phyloP scores from a whole-genome alignment of 2,329 filamentous ascomycete genomes.

The Aureobasidium melanogenum region DNA sequence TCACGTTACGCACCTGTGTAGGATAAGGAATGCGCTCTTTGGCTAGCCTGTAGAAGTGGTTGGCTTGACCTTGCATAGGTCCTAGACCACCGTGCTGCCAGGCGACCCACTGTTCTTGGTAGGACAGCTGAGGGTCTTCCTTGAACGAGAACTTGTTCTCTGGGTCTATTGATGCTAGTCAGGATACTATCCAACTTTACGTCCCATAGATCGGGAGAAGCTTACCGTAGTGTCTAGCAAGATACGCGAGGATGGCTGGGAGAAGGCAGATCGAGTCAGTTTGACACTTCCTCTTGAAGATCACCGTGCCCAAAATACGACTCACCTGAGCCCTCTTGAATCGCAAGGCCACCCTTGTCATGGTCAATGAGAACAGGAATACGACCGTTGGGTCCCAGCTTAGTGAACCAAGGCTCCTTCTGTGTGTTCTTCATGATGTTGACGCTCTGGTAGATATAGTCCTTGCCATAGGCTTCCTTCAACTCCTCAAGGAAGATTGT shows the following conservation, averaged over 20 bases:
- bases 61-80: constrained; percentile 32
- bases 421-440: constrained; percentile 55
- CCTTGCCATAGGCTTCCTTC: constrained; percentile 53
- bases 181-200: neutral
- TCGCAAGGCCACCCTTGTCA: constrained; percentile 49
- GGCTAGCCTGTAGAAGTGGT: constrained; percentile 32
- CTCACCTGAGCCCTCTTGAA: constrained; percentile 34
- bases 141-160: constrained; percentile 39
- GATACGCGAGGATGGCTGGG: constrained; percentile 34
- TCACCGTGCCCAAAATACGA: neutral
- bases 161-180: constrained; percentile 20
- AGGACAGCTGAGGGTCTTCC: constrained; percentile 37
- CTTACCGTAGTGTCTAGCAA: constrained; percentile 35
- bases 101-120: constrained; percentile 49
- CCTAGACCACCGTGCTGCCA: constrained; percentile 44
- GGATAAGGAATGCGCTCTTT: constrained; percentile 37
- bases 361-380: constrained; percentile 61
- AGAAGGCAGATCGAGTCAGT: neutral
- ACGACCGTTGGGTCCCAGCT: constrained; percentile 54
- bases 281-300: neutral
- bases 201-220: neutral
- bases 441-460: constrained; percentile 51
- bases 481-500: constrained; percentile 58
- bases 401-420: constrained; percentile 59
- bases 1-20: constrained; percentile 19